Evolutionary conservation across 2,329 filamentous ascomycete genomes (phyloP).

Genomic region (Aspergillus hiratsukae): DNA sequence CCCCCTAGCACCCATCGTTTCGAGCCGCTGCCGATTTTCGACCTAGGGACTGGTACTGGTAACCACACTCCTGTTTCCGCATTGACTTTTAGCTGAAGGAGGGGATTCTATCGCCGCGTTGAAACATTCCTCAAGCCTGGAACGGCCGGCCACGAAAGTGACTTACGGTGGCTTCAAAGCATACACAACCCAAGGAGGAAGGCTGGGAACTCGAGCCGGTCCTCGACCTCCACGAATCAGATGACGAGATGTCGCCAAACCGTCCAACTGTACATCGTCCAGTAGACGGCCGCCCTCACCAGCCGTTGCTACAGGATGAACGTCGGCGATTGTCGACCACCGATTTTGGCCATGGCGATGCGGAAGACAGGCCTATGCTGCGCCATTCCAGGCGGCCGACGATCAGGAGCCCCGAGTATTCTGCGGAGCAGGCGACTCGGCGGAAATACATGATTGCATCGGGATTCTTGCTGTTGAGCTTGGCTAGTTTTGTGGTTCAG

Average conservation of each 20-base stretch:
- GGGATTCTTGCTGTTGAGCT: slow-evolving; percentile 74
- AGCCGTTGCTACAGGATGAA: slow-evolving; percentile 52
- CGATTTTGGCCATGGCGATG: slow-evolving; percentile 23
- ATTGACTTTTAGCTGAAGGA: not conserved
- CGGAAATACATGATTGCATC: slow-evolving; percentile 84
- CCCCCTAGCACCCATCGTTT: not conserved
- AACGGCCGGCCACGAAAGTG: not conserved
- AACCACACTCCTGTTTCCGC: not conserved
- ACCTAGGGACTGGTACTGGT: not conserved
- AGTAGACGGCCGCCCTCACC: slow-evolving; percentile 46
- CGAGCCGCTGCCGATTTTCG: not conserved
- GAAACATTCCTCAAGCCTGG: too few relatives aligned
- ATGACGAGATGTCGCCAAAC: slow-evolving; percentile 43
- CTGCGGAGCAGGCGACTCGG: slow-evolving; percentile 61
- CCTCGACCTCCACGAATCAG: slow-evolving; percentile 35
- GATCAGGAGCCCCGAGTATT: slow-evolving; percentile 69
- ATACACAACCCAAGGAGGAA: slow-evolving; percentile 21
- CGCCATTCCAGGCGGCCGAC: slow-evolving; percentile 56
- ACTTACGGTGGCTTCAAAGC: slow-evolving; percentile 31
- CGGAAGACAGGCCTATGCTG: slow-evolving; percentile 36
- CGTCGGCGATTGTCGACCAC: slow-evolving; percentile 34
- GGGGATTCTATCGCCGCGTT: too few relatives aligned
- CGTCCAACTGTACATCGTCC: slow-evolving; percentile 47
- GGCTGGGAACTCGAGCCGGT: slow-evolving; percentile 30
- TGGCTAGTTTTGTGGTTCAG: slow-evolving; percentile 87